A percentile compares a stretch with the other conserved stretches of the same genome.
phyloP scores from a whole-genome alignment of 108 stramenopile species.

The Pseudonitzschia delicatissima region DNA sequence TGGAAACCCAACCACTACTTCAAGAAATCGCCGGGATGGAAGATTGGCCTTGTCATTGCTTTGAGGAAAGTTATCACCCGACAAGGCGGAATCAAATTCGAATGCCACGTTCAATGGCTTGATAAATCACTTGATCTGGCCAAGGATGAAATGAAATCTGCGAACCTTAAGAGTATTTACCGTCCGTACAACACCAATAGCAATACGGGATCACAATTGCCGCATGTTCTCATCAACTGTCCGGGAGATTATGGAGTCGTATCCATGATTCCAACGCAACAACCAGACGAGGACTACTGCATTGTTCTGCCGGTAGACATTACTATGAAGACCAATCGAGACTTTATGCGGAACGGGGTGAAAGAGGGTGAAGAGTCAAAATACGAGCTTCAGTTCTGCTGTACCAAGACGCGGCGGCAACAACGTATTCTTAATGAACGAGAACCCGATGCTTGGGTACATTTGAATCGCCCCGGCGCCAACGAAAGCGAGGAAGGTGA shows the following conservation, averaged over 20 bases:
- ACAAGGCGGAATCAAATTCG: background rate
- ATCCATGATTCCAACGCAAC: background rate
- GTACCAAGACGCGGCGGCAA: slow-evolving; percentile 12
- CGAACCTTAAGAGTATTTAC: slow-evolving; percentile 4
- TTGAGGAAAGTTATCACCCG: slow-evolving; percentile 13
- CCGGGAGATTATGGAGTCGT: slow-evolving; percentile 4
- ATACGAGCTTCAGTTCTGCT: slow-evolving; percentile 14
- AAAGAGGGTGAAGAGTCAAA: slow-evolving; percentile 15
- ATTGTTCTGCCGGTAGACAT: slow-evolving; percentile 21
- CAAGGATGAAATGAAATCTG: background rate
- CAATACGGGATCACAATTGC: slow-evolving; percentile 16
- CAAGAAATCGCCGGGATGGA: slow-evolving; percentile 31
- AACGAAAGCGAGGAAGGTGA: background rate
- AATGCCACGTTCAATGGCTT: slow-evolving; percentile 27
- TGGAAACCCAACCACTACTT: slow-evolving; percentile 31
- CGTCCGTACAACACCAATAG: slow-evolving; percentile 15
- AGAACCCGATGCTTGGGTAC: slow-evolving; percentile 20
- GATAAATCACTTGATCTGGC: slow-evolving; percentile 25
- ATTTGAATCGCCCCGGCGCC: slow-evolving; percentile 17
- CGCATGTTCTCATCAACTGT: slow-evolving; percentile 22
- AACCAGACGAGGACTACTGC: background rate
- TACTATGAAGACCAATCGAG: slow-evolving; percentile 9
- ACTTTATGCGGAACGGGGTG: slow-evolving; percentile 8
- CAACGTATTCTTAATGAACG: slow-evolving; percentile 4
- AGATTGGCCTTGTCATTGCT: slow-evolving; percentile 25